These are phyloP conservation scores for Nakazawaea wickerhamii DNA, from an alignment of 805 yeast genomes.

Conservation along the genomic window DNA sequence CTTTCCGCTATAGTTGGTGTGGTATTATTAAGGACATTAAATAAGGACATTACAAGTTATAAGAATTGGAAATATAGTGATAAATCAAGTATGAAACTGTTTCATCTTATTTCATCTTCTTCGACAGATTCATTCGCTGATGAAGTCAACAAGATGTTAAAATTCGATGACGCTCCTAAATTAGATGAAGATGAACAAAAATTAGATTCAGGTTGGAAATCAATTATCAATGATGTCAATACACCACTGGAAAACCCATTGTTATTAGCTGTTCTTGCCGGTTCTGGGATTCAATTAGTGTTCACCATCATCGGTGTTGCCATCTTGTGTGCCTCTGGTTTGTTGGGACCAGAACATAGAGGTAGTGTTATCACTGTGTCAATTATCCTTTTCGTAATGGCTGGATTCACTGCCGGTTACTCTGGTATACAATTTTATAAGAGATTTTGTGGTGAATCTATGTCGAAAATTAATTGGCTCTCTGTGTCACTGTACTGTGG, in stretches of 20 bases:
- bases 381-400: conserved; percentile 52
- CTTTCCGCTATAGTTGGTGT: conserved; percentile 61
- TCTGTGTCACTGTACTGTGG: conserved; percentile 41
- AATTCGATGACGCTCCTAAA: conserved; percentile 19
- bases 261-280: conserved; percentile 50
- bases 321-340: conserved; percentile 49
- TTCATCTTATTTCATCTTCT: conserved; percentile 1
- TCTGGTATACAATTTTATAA: conserved; percentile 60
- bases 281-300: conserved; percentile 71
- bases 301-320: conserved; percentile 62
- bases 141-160: conserved; percentile 12
- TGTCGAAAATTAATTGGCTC: conserved; percentile 30
- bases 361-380: conserved; percentile 64
- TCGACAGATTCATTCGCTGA: conserved; percentile 12
- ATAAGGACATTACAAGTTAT: conserved; percentile 34
- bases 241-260: conserved; percentile 44
- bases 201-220: conserved; percentile 43
- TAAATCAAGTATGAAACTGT: neutral
- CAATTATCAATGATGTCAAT: conserved; percentile 48
- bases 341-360: conserved; percentile 58
- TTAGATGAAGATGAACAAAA: conserved; percentile 16
- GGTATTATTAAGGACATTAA: conserved; percentile 52
- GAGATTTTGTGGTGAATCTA: conserved; percentile 39
- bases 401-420: conserved; percentile 74
- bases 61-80: conserved; percentile 3